These are phyloP conservation scores for Euphorbia celastroides DNA, from an alignment of 441 rosid species.

Conservation along the genomic window DNA sequence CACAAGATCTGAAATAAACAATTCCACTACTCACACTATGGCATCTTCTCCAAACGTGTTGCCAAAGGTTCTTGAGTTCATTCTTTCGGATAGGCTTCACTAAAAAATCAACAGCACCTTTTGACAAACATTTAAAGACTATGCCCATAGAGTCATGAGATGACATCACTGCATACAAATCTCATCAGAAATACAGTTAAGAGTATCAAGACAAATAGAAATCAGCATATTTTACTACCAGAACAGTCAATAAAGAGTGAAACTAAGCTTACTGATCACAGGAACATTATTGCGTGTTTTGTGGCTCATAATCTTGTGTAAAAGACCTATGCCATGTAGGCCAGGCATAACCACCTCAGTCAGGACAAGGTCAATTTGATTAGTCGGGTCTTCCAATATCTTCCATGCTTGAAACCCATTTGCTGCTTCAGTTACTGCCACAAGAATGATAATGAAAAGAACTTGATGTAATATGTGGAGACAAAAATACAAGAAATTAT, in stretches of 20 bases:
- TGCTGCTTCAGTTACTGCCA: constrained; percentile 54
- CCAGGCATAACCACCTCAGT: constrained; percentile 75
- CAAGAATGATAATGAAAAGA: constrained; percentile 11
- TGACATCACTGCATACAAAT: constrained; percentile 83
- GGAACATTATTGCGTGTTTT: constrained; percentile 60
- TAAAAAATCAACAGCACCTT: constrained; percentile 87
- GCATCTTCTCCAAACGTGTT: constrained; percentile 93
- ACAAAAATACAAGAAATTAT: neutral
- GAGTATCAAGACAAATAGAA: constrained; percentile 21
- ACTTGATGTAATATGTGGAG: neutral
- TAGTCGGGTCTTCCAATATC: constrained; percentile 47
- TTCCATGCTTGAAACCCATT: constrained; percentile 74
- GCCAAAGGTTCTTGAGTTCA: constrained; percentile 88
- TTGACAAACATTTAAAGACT: constrained; percentile 84
- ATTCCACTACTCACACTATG: constrained; percentile 50
- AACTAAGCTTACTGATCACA: constrained; percentile 58
- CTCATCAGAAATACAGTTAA: constrained; percentile 24
- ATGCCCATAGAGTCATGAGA: constrained; percentile 80
- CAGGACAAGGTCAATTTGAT: constrained; percentile 66
- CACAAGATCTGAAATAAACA: constrained; percentile 15
- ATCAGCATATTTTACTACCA: neutral
- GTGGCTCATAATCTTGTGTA: constrained; percentile 74
- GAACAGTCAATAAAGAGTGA: neutral
- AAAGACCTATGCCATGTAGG: constrained; percentile 57
- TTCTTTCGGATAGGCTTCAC: constrained; percentile 91